A percentile compares a stretch with the other conserved stretches of the same genome.
Conservation (phyloP, 2,329 filamentous ascomycete species). For the Cladosporium sp. region DNA sequence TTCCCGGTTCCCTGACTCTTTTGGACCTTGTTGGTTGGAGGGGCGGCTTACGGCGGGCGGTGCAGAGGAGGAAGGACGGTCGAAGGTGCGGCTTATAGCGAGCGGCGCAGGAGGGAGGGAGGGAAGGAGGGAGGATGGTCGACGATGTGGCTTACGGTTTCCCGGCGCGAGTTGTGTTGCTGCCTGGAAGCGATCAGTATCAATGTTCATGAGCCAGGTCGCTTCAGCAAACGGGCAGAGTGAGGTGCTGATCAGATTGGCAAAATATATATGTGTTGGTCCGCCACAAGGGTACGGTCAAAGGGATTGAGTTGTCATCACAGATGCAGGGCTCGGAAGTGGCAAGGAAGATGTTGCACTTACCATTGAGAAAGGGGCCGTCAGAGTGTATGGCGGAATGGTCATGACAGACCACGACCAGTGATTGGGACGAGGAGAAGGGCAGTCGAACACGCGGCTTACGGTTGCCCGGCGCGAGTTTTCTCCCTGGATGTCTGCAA, state of each 20-base stretch:
- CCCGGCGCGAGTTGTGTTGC: neutral
- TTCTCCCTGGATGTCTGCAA: neutral
- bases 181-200: neutral
- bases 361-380: neutral
- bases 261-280: neutral
- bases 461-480: neutral
- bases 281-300: neutral
- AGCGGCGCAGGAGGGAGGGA: neutral
- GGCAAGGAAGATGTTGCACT: neutral
- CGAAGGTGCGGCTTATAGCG: neutral
- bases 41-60: neutral
- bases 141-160: neutral
- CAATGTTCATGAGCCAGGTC: neutral
- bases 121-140: neutral
- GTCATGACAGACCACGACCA: too few relatives aligned
- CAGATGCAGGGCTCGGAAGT: neutral
- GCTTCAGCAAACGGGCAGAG: neutral
- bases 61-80: neutral
- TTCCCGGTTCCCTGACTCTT: conserved; percentile 1
- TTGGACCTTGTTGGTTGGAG: neutral
- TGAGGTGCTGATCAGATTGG: neutral
- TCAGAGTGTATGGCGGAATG: neutral
- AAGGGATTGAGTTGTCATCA: neutral
- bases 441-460: neutral
- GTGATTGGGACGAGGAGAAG: neutral